phyloP scores from a whole-genome alignment of 306 rosid genomes.

The Quillaja saponaria region DNA sequence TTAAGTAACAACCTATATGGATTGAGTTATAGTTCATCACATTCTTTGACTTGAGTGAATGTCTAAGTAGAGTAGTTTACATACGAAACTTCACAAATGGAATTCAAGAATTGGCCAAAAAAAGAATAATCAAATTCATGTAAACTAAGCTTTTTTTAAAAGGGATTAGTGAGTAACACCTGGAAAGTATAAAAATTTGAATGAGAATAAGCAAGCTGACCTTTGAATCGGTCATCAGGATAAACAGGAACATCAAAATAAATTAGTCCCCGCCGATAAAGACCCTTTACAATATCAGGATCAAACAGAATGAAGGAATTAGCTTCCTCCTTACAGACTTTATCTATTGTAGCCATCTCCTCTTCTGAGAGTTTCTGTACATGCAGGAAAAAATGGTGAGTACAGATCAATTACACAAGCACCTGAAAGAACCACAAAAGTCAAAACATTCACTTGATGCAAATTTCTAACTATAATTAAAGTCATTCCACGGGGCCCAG shows the following conservation, averaged over 20 bases:
- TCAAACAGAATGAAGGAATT: conserved; percentile 73
- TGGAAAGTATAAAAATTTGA: background rate
- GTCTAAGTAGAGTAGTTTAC: conserved; percentile 1
- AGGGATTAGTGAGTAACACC: conserved; percentile 4
- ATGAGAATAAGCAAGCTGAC: conserved; percentile 32
- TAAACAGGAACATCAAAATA: conserved; percentile 87
- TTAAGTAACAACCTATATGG: too few species aligned
- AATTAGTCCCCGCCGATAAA: conserved; percentile 64
- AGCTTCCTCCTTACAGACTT: conserved; percentile 81
- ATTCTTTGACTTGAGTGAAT: background rate
- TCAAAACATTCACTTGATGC: conserved; percentile 17
- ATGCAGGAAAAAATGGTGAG: conserved; percentile 25
- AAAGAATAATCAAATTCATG: background rate
- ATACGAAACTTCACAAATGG: conserved; percentile 15
- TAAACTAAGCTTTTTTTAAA: background rate
- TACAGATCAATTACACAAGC: conserved; percentile 17
- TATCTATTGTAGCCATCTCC: conserved; percentile 82
- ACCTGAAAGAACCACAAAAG: conserved; percentile 27
- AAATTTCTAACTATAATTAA: conserved; percentile 20
- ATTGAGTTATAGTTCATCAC: conserved; percentile 20
- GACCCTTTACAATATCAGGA: conserved; percentile 63
- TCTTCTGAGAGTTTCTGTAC: conserved; percentile 85
- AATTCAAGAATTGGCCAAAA: too few species aligned
- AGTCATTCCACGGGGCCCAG: conserved; percentile 16
- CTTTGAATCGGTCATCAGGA: conserved; percentile 85